Evolutionary conservation across 495 filamentous ascomycete genomes (phyloP), one percentile per base, ranked within the genome.

Genomic region (Podospora comata): DNA sequence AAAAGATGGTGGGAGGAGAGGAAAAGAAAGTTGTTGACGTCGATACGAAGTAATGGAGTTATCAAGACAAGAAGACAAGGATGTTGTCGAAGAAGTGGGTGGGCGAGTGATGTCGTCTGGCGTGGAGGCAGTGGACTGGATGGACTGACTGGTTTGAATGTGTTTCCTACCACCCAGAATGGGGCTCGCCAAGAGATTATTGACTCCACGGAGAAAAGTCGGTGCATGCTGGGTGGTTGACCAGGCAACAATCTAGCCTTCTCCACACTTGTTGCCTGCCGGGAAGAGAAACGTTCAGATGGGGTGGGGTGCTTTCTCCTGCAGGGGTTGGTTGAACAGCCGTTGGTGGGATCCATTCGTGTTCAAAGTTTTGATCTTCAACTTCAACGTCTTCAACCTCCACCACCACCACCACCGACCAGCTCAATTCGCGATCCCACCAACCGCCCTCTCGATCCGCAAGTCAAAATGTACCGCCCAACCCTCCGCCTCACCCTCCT

Each of bases 151-250:
- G 1, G 23, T 23, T 32, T 4, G 30, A 6, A 4, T 32, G 30
- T 32, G 30, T 32, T 7, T 32, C 30, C 4, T 32, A 23, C 30
- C 30, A 48, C 30, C 27, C 34, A 48, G 48, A 44, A 63, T 11
- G 28, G 28, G 27, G 61, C 19, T 48, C 16, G 61, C 61, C 61
- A 63, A 59, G 44, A 7, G 60, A 67, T 69, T 69, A 64, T 69
- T 72, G 70, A 69, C 64, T 69, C 27, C 32, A 57, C 44, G 65
- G 62, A 13, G 60, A 60, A 63, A 60, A 54, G 53, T 65, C 67
- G 55, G 61, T 48, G 20, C 11, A 18, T 5, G 30, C 30, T 5
- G 30, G 30, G 4, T 32, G 30, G 70, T 69, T 72, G 70, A 30
- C 70, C 23, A 18, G 60, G 67, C 62, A 71, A 71, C 69, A 18